Evolutionary conservation across 2,329 filamentous ascomycete genomes (phyloP), one percentile per base, ranked within the genome.

Genomic region (Anthostomella pinea): DNA sequence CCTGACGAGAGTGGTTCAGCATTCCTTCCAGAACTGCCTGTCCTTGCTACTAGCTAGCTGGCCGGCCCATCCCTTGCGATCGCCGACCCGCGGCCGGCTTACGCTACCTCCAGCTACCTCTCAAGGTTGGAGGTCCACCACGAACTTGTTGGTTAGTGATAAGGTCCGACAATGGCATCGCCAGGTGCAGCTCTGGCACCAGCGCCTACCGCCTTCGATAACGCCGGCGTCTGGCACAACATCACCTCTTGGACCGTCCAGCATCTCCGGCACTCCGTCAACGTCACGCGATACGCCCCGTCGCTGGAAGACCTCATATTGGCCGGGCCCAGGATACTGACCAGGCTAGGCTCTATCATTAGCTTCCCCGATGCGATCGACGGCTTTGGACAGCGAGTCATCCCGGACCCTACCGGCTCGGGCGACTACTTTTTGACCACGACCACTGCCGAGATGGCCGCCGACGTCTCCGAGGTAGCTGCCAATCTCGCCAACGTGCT

Each of bases 311-410:
- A 87, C 53, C 66, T 90, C 30, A 72, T 87, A 46, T 71, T 79
- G 60, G 83, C 78, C 13, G 75, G 85, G 4, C 85, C 85, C 32
- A 74, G 85, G 40, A 79, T 89, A 56, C 73, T 86, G 20, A 80
- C 75, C 61, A 82, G 78, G 33, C 53, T 57, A 22, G 54, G 82
- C 33, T 78, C 75, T n/a, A 75, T 83, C 49, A 71, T 80, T 38
- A 66, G 74, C 22, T 62, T 77, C 21, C 69, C 76, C 9, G 81
- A 85, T 49, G 69, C 74, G 35, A 64, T 83, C 33, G 79, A 83
- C 53, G 69, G 72, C 51, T 70, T 76, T 43, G 77, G 76, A 38
- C 76, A 78, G 51, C 76, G 72, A 51, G 52, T 57, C 8, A 52
- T 59, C 31, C 55, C 57, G 36, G 57, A 60, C 38, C 51, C 58